These are phyloP conservation scores for Alnus glutinosa DNA, from an alignment of 306 rosid species.

Conservation along the genomic window DNA sequence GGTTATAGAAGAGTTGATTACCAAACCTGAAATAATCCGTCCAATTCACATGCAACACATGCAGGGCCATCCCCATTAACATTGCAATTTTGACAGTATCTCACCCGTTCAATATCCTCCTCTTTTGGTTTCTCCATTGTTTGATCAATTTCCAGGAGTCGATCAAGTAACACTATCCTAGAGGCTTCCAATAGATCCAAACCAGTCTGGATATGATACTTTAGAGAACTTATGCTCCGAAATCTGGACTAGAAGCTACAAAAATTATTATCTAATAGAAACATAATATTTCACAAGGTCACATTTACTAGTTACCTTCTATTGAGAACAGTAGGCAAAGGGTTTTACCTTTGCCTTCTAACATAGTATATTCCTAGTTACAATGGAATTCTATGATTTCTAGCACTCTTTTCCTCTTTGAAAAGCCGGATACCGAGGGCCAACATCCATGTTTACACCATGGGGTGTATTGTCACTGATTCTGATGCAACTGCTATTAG, in stretches of 20 bases:
- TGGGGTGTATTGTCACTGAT: neutral
- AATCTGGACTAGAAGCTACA: constrained; percentile 54
- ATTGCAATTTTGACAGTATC: constrained; percentile 80
- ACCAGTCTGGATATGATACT: constrained; percentile 84
- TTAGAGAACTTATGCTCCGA: constrained; percentile 67
- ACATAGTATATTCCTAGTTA: constrained; percentile 17
- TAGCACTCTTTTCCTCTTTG: neutral
- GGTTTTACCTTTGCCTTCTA: constrained; percentile 27
- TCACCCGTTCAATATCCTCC: constrained; percentile 78
- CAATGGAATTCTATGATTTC: constrained; percentile 13
- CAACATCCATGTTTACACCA: neutral
- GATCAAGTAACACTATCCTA: constrained; percentile 73
- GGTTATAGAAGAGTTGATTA: constrained; percentile 23
- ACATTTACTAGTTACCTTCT: constrained; percentile 9
- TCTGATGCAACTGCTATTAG: neutral
- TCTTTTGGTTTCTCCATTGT: constrained; percentile 85
- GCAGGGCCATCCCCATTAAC: constrained; percentile 73
- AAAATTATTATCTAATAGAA: constrained; percentile 20
- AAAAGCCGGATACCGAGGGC: neutral
- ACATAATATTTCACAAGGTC: neutral
- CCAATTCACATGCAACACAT: constrained; percentile 80
- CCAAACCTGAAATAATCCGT: constrained; percentile 81
- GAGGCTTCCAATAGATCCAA: constrained; percentile 83
- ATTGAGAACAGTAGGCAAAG: constrained; percentile 20
- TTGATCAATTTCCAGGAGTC: constrained; percentile 72